Evolutionary conservation across 148 eudicot genomes (phyloP).

Genomic region (Vaccinium corymbosum): DNA sequence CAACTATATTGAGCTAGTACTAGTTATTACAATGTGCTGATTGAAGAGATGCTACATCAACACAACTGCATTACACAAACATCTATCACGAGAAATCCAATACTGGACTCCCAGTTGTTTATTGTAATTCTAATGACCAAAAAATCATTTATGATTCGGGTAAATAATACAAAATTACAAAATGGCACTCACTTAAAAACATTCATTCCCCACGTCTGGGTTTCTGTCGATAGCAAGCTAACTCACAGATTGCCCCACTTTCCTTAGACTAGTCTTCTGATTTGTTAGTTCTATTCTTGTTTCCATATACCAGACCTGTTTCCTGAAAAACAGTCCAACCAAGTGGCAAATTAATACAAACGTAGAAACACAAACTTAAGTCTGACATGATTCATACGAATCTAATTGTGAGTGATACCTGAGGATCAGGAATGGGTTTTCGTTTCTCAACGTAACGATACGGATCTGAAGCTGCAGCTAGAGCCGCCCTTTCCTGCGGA

Average conservation of each 20-base stretch:
- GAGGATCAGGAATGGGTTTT: slow-evolving; percentile 76
- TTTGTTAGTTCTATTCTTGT: slow-evolving; percentile 37
- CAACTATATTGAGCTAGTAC: slow-evolving; percentile 7
- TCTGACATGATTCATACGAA: background rate
- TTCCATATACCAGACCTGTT: slow-evolving; percentile 58
- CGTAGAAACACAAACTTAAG: background rate
- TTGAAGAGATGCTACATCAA: background rate
- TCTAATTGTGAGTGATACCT: slow-evolving; percentile 29
- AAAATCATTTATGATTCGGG: background rate
- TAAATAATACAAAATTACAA: background rate
- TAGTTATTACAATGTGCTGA: background rate
- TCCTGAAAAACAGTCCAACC: slow-evolving; percentile 34
- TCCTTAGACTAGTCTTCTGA: slow-evolving; percentile 14
- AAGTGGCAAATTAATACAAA: slow-evolving; percentile 8
- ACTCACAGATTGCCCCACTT: slow-evolving; percentile 12
- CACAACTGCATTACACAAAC: background rate
- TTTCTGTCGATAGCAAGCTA: background rate
- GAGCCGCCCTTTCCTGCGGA: slow-evolving; percentile 52
- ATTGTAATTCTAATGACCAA: background rate
- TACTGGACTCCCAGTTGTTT: background rate
- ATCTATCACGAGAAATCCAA: background rate
- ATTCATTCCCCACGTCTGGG: background rate
- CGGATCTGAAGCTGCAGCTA: slow-evolving; percentile 55
- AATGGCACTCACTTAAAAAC: background rate
- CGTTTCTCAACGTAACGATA: slow-evolving; percentile 68